Evolutionary conservation across 108 stramenopile species (phyloP), one percentile per base, ranked within the genome.

Genomic region (Pelagomonas calceolata): DNA sequence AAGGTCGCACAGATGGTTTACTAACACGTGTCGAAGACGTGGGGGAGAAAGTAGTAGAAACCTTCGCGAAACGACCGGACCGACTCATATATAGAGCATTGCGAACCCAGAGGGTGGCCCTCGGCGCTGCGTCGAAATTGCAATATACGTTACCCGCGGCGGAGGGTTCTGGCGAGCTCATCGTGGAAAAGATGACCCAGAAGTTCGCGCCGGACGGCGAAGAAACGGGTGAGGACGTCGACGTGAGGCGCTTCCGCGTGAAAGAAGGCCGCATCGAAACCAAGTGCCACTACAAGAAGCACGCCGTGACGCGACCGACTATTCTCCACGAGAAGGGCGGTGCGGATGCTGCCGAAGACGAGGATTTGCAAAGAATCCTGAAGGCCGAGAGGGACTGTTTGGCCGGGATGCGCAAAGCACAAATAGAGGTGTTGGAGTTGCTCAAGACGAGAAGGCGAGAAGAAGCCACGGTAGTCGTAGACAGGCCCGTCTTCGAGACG

Each of bases 1-100:
- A 78, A 31, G 85, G 77, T 0, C 66, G 89, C 37, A 66, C 82
- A 0, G 89, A 90, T 69, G 87, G 89, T 1, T 67, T 87, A 14
- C 37, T 66, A 17, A 73, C 73, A 30, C 70, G 85, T 4, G 34
- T 32, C 26, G 86, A 87, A 67, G 66, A 75, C 36, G 75, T 85
- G 32, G 82, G 85, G 17, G 18, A 68, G 17, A 81, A 80, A 76
- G 78, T 86, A 33, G 63, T 73, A n/a, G 78, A 84, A 70, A 32
- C 32, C 30, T 83, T 80, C 73, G 77, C 80, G 39, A 69, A 75
- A 17, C 72, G 83, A 18, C 30, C 67, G 21, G 81, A 84, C 64
- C 12, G 64, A 4, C 75, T 86, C 37, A 60, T 66, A 10, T 80
- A 82, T 73, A 71, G 83, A 43, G 60, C 65, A 26, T 68, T 82